phyloP scores from a whole-genome alignment of 163 green algal genomes.

The Chlamydomonas reinhardtii region DNA sequence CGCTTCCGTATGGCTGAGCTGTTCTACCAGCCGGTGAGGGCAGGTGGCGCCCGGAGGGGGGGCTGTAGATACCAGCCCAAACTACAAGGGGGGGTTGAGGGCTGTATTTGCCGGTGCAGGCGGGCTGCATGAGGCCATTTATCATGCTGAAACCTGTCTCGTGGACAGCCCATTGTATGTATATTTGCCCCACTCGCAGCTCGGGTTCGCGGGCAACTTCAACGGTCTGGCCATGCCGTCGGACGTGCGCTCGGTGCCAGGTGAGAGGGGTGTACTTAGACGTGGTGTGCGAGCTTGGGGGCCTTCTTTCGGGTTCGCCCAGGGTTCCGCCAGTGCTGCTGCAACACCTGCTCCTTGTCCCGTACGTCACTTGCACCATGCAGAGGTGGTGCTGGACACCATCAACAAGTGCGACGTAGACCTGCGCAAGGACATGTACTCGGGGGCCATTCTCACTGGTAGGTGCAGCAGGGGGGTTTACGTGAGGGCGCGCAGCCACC shows the following conservation, averaged over 20 bases:
- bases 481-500: too few relatives aligned
- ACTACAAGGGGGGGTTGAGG: not conserved
- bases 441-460: conserved; percentile 84
- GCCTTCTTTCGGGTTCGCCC: too few relatives aligned
- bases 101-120: too few relatives aligned
- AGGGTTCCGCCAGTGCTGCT: too few relatives aligned
- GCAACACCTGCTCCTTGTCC: too few relatives aligned
- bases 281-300: too few relatives aligned
- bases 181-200: not conserved
- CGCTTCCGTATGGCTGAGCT: conserved; percentile 82
- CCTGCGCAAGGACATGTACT: conserved; percentile 92
- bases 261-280: conserved; percentile 4
- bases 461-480: not conserved
- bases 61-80: too few relatives aligned
- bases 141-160: too few relatives aligned
- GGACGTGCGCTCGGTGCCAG: conserved; percentile 14
- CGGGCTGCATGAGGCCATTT: too few relatives aligned
- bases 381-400: conserved; percentile 71
- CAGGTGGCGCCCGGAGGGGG: not conserved
- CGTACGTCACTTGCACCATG: too few relatives aligned
- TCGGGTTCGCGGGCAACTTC: conserved; percentile 18
- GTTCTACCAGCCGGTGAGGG: conserved; percentile 61
- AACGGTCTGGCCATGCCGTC: not conserved
- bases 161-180: too few relatives aligned
- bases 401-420: conserved; percentile 94